Evolutionary conservation across 164 flowering plant genomes (phyloP), one percentile per base, ranked within the genome.

Genomic region (Echeveria elegans): DNA sequence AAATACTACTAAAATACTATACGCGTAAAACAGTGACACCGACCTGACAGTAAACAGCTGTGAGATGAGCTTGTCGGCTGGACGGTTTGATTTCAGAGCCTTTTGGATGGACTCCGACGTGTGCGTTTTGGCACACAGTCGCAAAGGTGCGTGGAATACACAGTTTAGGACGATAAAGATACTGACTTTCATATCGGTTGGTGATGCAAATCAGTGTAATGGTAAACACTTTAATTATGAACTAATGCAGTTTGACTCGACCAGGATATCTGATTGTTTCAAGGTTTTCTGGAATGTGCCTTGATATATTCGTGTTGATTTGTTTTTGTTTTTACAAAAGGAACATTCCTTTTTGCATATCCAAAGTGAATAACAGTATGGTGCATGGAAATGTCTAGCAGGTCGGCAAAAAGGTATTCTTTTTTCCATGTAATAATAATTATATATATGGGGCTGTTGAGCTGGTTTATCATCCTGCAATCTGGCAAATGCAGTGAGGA

Each of bases 61-160:
- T 56, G 61, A 56, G 32, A 0, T 56, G 61, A 56, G 61, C 19
- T 56, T 26, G 28, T 56, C 28, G 61, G 61, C 32, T 56, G 61
- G 61, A 56, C 61, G 61, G 61, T 28, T 56, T 56, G 34, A 56
- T 56, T 56, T 56, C 60, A 56, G 26, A 26, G 5, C 32, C 61
- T 28, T 56, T 56, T 28, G 7, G 32, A 56, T 11, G 30, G 26
- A 29, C 19, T 26, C 14, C 61, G 19, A 56, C 61, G 31, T 56
- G 32, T 56, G 61, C 15, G 12, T 56, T 56, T 56, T 56, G 31
- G 32, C 8, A 3, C 7, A 14, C 61, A 56, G 32, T 28, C 28
- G 34, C 12, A 32, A 14, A 19, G 28, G 28, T 53, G 24, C 8
- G 2, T 48, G 14, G 5, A 56, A 28, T 56, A 53, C 23, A 19